Evolutionary conservation across 768 basidiomycete genomes (phyloP).

Genomic region (Pisolithus marmoratus): DNA sequence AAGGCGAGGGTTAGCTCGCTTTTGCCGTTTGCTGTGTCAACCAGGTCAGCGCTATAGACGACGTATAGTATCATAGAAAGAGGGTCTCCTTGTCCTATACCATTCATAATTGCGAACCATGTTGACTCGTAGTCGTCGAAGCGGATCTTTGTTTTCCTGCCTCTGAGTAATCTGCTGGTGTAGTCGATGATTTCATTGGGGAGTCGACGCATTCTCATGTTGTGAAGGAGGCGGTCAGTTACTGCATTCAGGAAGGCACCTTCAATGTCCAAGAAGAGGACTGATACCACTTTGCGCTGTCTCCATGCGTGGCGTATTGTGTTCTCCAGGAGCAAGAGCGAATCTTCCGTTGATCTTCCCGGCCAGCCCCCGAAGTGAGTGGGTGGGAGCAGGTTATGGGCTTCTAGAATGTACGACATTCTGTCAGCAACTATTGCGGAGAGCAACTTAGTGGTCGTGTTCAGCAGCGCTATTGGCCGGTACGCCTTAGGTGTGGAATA

Average conservation of each 20-base stretch:
- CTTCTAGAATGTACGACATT: conserved; percentile 21
- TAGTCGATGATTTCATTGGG: neutral
- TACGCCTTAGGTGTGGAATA: conserved; percentile 32
- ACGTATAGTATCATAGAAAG: no score
- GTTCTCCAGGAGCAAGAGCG: neutral
- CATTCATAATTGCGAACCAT: neutral
- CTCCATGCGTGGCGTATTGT: neutral
- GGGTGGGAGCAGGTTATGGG: conserved; percentile 27
- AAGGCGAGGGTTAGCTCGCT: no score
- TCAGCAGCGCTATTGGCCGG: conserved; percentile 33
- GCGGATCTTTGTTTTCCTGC: neutral
- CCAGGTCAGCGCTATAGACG: no score
- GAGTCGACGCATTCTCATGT: neutral
- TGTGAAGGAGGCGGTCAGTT: neutral
- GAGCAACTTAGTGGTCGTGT: conserved; percentile 28
- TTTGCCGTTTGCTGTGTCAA: no score
- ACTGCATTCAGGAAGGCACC: neutral
- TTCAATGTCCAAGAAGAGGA: neutral
- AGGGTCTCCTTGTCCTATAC: neutral
- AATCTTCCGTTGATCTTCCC: neutral
- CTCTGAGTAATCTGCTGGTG: neutral
- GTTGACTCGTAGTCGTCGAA: neutral
- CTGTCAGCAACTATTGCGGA: conserved; percentile 18
- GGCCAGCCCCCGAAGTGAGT: neutral
- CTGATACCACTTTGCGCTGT: neutral